Evolutionary conservation across 129 eudicot species (phyloP), one percentile per base, ranked within the genome.

Genomic region (Flaveria sonorensis): DNA sequence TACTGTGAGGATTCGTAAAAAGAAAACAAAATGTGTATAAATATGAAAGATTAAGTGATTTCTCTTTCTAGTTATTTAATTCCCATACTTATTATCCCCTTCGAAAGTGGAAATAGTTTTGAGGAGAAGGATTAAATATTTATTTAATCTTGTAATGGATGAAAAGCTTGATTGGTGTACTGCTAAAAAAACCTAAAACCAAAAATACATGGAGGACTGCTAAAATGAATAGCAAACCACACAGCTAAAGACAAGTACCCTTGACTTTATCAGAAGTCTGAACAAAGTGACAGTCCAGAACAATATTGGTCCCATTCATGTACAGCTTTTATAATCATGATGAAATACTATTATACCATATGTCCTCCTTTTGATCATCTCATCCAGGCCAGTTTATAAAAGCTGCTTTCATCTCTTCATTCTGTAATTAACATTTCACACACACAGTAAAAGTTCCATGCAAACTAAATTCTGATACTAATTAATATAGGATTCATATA

Each of bases 281-380:
- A 81, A 70, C 82, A 70, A 70, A 60, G 70, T 78, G 64, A 60
- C 82, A 70, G 64, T 66, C 42, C 11, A 66, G 43, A 73, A 73
- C 83, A 80, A 80, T 66, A 43, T n/a, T 63, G 80, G 83, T 66
- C 79, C 79, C 79, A 57, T 73, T 80, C 75, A 73, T 55, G 75
- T 74, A 74, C 80, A 68, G 70, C 71, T 74, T 81, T 70, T 52
- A 74, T 43, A 57, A 80, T 80, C 59, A 80, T 73, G 69, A 74
- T 67, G 67, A 68, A 66, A 55, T 56, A 66, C 80, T 81, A 56
- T 8, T 32, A 74, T 80, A 65, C 83, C 19, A 52, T 67, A 81
- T 74, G 84, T 81, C 84, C 20, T 74, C 43, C 75, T 81, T 81
- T 81, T 66, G 30, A 81, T 74, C 70, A 13, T 73, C 62, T 67